Base-by-base conservation (phyloP, 257 asterid genomes). In the Gynochthodes officinalis region DNA sequence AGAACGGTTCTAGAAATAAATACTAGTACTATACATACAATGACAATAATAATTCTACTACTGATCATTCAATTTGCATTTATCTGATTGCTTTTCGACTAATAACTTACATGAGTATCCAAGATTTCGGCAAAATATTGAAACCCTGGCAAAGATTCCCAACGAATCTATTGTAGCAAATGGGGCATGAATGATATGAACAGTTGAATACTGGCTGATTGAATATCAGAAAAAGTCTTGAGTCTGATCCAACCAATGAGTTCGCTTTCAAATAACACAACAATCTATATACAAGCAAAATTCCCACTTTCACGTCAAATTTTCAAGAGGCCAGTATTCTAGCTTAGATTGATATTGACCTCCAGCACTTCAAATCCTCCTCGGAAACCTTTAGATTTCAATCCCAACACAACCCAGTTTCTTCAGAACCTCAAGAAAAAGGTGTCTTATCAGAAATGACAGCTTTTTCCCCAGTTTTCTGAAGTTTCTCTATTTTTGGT, bases 111-210 rank as follows among this genome's bases (percentile, higher is more conserved):
- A 77, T 69, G 46, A 77, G 53, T 52, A 77, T 75, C 89, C 89
- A 78, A 73, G 89, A 86, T 81, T 77, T 86, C 89, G 74, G 40
- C 78, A 65, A 85, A 82, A 80, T 83, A 83, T 54, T 55, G 88
- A 85, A 87, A 89, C 77, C 89, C 80, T 75, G 85, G 88, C 73
- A 44, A 60, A 75, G 48, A 33, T 72, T 84, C 57, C 57, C 81
- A 77, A 78, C 15, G 67, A 76, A 70, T 79, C 80, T 23, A 72
- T 62, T 77, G 61, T 66, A 54, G 78, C 55, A 72, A 81, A 75
- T 81, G 84, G 80, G 80, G 71, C 76, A 73, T 53, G 54, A 79
- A 74, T 77, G 73, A 72, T 79, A 79, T 84, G 43, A 59, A 76
- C 81, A 71, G 23, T 50, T 19, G 72, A 67, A 63, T 61, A 61